Evolutionary conservation across 192 early-diverging fungal genomes (phyloP), one percentile per base, ranked within the genome.

Genomic region (Backusella circina): DNA sequence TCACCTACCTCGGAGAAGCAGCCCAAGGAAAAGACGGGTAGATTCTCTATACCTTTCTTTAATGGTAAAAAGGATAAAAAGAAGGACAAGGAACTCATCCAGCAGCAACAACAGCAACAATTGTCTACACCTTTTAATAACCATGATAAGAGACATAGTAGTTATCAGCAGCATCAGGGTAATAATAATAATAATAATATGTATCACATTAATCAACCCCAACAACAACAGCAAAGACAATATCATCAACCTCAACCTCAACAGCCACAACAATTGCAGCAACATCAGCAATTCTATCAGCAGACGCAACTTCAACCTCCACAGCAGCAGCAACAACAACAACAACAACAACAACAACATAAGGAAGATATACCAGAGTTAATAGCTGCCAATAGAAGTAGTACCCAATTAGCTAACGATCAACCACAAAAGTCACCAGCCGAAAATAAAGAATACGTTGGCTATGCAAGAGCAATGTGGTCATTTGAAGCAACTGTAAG

Each of bases 401-500:
- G 54, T 2, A 28, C 23, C 2, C 30, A 68, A 5, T 72, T 16
- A 26, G 28, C 41, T 36, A 10, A 18, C 30, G 10, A 37, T 44
- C n/a, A n/a, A 8, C 37, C 39, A 65, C 32, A 31, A 41, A 33
- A 33, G 13, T 18, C 65, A 31, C 32, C 61, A 30, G 12, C 23
- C 3, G 70, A 66, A 18, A 28, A 70, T 10, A 77, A 37, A 15
- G 36, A 36, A 13, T 65, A 61, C 31, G 61, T 72, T 7, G 69
- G 70, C 2, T 72, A 72, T 41, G 77, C 65, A 30, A 67, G 77
- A 23, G 78, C 71, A 5, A 67, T 83, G 31, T 86, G 81, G 64
- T 79, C 83, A 54, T 86, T 84, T 68, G 77, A 77, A 47, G 83
- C 85, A 41, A 85, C 80, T 13, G 77, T 78, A 69, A 73, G 65